Evolutionary conservation across 2,329 filamentous ascomycete genomes (phyloP).

Genomic region (Sphaceloma murrayae): DNA sequence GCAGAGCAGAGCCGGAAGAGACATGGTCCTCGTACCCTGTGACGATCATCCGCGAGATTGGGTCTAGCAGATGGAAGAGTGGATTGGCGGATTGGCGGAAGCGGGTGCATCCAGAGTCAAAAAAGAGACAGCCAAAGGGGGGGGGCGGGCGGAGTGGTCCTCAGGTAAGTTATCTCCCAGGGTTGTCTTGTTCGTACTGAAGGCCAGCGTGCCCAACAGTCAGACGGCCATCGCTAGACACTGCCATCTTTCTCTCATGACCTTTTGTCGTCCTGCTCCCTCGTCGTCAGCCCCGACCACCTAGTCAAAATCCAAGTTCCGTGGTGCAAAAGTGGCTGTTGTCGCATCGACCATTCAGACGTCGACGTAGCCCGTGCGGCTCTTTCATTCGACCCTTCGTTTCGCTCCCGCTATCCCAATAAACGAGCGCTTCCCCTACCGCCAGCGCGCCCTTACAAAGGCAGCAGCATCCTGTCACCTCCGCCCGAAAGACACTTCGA

Average conservation of each 20-base stretch:
- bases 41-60: slow-evolving; percentile 4
- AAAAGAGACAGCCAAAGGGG: slow-evolving; percentile 10
- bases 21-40: neutral
- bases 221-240: too few species aligned
- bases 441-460: slow-evolving; percentile 7
- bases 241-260: slow-evolving; percentile 5
- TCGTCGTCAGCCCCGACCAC: too few species aligned
- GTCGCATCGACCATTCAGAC: neutral
- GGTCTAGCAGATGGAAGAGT: too few species aligned
- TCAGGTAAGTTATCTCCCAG: too few species aligned
- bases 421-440: slow-evolving; percentile 1
- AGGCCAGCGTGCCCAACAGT: too few species aligned
- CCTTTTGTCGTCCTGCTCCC: neutral
- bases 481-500: neutral
- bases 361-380: neutral
- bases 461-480: neutral
- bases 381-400: neutral
- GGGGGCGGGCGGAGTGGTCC: neutral
- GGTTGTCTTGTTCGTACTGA: too few species aligned
- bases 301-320: too few species aligned
- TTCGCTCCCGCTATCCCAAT: neutral
- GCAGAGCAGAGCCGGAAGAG: slow-evolving; percentile 8
- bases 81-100: slow-evolving; percentile 9
- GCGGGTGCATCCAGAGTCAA: neutral
- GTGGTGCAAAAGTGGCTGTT: too few species aligned